Conservation (phyloP, 1,139 yeast species). For the Candida sanyaensis region DNA sequence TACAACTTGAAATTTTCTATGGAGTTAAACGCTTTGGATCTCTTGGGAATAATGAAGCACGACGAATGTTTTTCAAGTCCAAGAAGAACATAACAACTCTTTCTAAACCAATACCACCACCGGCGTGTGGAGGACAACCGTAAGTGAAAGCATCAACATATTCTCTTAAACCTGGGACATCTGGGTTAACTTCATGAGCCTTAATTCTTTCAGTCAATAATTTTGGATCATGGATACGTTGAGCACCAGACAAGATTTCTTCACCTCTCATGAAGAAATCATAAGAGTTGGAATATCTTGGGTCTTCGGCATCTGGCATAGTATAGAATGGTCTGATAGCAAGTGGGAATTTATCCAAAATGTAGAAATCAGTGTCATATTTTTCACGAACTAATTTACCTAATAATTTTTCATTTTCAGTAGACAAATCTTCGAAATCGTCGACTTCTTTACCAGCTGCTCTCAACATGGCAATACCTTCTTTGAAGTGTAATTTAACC, state of each 20-base stretch:
- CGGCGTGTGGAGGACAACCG: conserved; percentile 99
- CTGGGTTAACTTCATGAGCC: conserved; percentile 81
- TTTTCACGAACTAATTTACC: conserved; percentile 92
- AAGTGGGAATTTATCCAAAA: conserved; percentile 96
- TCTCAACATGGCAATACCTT: conserved; percentile 84
- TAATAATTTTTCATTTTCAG: conserved; percentile 91
- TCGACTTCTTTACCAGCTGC: conserved; percentile 80
- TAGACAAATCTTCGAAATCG: conserved; percentile 86
- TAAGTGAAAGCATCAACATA: conserved; percentile 89
- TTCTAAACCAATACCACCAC: conserved; percentile 99
- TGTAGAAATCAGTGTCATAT: conserved; percentile 96
- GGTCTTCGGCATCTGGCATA: conserved; percentile 95
- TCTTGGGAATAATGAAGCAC: conserved; percentile 98
- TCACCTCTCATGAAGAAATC: conserved; percentile 99
- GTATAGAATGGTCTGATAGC: conserved; percentile 98
- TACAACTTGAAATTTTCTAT: conserved; percentile 23
- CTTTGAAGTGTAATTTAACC: conserved; percentile 87
- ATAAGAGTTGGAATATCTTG: conserved; percentile 89
- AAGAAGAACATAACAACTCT: conserved; percentile 98
- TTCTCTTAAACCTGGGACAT: conserved; percentile 79
- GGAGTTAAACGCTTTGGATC: conserved; percentile 96
- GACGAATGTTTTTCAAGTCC: conserved; percentile 94
- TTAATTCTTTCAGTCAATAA: conserved; percentile 80
- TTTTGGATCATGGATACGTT: conserved; percentile 94
- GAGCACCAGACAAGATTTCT: conserved; percentile 98